A percentile compares a stretch with the other conserved stretches of the same genome.
phyloP scores from a whole-genome alignment of 2,329 filamentous ascomycete species.

The Phyllosticta citribraziliensis region DNA sequence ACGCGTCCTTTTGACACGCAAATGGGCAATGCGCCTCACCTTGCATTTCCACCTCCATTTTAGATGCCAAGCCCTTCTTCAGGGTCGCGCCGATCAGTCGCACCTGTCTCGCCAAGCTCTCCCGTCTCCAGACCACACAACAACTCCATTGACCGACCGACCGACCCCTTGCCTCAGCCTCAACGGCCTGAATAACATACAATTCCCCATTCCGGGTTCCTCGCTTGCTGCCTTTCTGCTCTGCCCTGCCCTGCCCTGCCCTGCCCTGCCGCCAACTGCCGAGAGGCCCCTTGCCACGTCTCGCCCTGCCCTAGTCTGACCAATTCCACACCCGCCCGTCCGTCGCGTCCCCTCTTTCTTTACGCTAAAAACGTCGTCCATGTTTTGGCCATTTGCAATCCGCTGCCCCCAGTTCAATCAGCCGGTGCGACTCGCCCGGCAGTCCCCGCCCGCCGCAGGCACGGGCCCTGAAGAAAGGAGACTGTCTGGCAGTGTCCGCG shows the following conservation, averaged over 20 bases:
- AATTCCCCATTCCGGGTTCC: not conserved
- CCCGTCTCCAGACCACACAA: not conserved
- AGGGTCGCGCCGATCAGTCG: constrained; percentile 1
- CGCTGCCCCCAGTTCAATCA: not conserved
- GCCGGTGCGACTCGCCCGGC: not conserved
- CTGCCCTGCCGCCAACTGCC: not conserved
- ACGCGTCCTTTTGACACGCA: not conserved
- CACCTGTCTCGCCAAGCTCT: constrained; percentile 8
- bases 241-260: not conserved
- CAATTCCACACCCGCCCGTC: not conserved
- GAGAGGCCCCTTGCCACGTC: not conserved
- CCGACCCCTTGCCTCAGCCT: constrained; percentile 8
- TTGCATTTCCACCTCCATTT: not conserved
- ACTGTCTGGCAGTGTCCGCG: not conserved
- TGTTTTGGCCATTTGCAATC: not conserved
- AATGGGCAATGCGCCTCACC: constrained; percentile 5
- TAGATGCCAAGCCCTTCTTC: constrained; percentile 10
- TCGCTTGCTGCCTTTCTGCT: not conserved
- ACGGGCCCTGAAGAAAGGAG: not conserved
- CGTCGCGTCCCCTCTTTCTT: not conserved
- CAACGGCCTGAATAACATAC: not conserved
- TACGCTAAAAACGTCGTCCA: not conserved
- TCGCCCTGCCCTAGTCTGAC: not conserved
- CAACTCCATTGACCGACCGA: not conserved
- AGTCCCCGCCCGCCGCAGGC: not conserved